Evolutionary conservation across 1,139 yeast genomes (phyloP).

Genomic region (Debaryomyces subglobosus): DNA sequence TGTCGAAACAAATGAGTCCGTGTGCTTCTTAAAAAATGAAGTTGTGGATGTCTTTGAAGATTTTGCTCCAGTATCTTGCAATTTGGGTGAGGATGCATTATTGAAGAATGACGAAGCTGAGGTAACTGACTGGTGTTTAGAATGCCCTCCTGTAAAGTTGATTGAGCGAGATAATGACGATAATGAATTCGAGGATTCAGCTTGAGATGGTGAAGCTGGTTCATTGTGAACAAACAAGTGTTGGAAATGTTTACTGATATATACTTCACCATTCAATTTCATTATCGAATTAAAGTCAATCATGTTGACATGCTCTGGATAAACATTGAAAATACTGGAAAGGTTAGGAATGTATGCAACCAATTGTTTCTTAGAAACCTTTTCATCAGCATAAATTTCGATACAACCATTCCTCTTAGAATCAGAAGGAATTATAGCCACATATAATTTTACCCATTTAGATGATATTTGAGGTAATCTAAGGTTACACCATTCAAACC

Average conservation of each 20-base stretch:
- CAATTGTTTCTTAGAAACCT: slow-evolving; percentile 46
- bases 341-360: slow-evolving; percentile 49
- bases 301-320: slow-evolving; percentile 56
- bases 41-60: slow-evolving; percentile 22
- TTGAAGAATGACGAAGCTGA: slow-evolving; percentile 31
- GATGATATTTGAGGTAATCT: slow-evolving; percentile 58
- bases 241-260: slow-evolving; percentile 46
- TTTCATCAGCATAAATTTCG: slow-evolving; percentile 51
- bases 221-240: slow-evolving; percentile 26
- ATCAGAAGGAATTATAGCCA: slow-evolving; percentile 48
- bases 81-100: slow-evolving; percentile 27
- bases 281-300: slow-evolving; percentile 56
- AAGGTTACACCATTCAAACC: slow-evolving; percentile 59
- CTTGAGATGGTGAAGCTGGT: slow-evolving; percentile 10
- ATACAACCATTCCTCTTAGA: slow-evolving; percentile 47
- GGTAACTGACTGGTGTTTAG: slow-evolving; percentile 26
- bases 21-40: slow-evolving; percentile 29
- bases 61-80: slow-evolving; percentile 17
- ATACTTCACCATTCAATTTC: slow-evolving; percentile 54
- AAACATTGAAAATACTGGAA: slow-evolving; percentile 49
- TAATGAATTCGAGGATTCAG: slow-evolving; percentile 8
- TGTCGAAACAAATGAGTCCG: slow-evolving; percentile 35
- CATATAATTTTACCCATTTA: slow-evolving; percentile 56
- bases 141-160: slow-evolving; percentile 19
- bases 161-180: slow-evolving; percentile 21